Conservation (phyloP, 306 rosid genomes). For the Quercus ilex region DNA sequence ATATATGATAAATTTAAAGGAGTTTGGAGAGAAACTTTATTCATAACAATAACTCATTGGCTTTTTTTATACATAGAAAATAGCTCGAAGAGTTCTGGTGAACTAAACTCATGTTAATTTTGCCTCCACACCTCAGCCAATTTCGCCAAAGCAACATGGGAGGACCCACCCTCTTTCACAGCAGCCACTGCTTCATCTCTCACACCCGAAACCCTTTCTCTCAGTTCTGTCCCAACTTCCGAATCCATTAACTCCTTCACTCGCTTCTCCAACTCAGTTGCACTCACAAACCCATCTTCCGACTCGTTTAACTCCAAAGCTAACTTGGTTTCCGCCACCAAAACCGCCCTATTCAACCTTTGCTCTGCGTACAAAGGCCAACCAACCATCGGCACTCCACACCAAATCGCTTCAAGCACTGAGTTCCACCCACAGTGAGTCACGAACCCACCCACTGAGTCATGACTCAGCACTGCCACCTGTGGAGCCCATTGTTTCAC, state of each 20-base stretch:
- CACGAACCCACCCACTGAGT: constrained; percentile 33
- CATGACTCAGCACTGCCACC: constrained; percentile 16
- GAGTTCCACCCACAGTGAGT: constrained; percentile 45
- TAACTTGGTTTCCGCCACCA: constrained; percentile 10
- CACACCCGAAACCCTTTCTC: background rate
- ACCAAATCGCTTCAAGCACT: constrained; percentile 19
- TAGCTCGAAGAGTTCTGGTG: too few species aligned
- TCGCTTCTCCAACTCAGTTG: constrained; percentile 33
- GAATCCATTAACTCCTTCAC: constrained; percentile 32
- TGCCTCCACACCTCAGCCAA: background rate
- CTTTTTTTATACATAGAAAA: too few species aligned
- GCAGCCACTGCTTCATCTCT: constrained; percentile 16
- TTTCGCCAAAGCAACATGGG: background rate
- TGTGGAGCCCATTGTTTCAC: constrained; percentile 1
- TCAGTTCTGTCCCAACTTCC: constrained; percentile 16
- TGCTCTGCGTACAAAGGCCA: constrained; percentile 44
- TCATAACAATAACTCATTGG: too few species aligned
- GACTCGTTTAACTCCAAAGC: constrained; percentile 11
- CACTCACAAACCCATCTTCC: constrained; percentile 11
- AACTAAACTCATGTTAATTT: too few species aligned
- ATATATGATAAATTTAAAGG: too few species aligned
- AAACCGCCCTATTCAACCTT: constrained; percentile 18
- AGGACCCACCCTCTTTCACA: constrained; percentile 7
- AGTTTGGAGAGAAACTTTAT: too few species aligned
- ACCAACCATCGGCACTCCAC: constrained; percentile 30